Conservation (phyloP, 1,284 basidiomycete genomes). For the Thecaphora thlaspeos region DNA sequence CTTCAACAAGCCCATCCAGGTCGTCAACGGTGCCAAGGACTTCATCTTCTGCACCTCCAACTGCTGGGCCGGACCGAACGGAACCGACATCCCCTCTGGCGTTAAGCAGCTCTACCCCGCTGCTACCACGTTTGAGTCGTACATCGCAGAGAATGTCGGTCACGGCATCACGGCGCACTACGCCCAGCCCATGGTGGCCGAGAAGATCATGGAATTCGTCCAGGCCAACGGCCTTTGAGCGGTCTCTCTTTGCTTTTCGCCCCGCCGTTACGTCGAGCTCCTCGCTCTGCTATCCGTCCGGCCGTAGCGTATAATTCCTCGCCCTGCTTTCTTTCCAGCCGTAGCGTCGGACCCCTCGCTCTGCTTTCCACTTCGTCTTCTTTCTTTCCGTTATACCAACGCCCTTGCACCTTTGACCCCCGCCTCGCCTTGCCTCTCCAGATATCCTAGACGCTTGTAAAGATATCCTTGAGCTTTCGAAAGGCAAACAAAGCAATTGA, state of each 20-base stretch:
- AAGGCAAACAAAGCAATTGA: too few relatives aligned
- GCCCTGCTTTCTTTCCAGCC: too few relatives aligned
- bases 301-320: too few relatives aligned
- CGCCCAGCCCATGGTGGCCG: slow-evolving; percentile 13
- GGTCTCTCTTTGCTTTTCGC: background rate
- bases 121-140: slow-evolving; percentile 26
- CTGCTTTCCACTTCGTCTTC: too few relatives aligned
- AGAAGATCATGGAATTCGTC: slow-evolving; percentile 25
- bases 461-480: too few relatives aligned
- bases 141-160: slow-evolving; percentile 27
- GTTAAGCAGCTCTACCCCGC: slow-evolving; percentile 32
- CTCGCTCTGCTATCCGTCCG: too few relatives aligned
- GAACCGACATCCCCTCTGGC: slow-evolving; percentile 10
- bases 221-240: slow-evolving; percentile 15
- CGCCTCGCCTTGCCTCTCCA: too few relatives aligned
- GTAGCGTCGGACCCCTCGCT: too few relatives aligned
- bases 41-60: slow-evolving; percentile 54
- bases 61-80: slow-evolving; percentile 43
- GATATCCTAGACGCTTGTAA: too few relatives aligned
- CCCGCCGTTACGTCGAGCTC: too few relatives aligned
- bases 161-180: slow-evolving; percentile 34
- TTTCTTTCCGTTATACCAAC: too few relatives aligned
- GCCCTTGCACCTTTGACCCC: too few relatives aligned
- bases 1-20: slow-evolving; percentile 57
- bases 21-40: slow-evolving; percentile 59